Evolutionary conservation across 2,329 filamentous ascomycete genomes (phyloP).

Genomic region (Blastomyces parvus): DNA sequence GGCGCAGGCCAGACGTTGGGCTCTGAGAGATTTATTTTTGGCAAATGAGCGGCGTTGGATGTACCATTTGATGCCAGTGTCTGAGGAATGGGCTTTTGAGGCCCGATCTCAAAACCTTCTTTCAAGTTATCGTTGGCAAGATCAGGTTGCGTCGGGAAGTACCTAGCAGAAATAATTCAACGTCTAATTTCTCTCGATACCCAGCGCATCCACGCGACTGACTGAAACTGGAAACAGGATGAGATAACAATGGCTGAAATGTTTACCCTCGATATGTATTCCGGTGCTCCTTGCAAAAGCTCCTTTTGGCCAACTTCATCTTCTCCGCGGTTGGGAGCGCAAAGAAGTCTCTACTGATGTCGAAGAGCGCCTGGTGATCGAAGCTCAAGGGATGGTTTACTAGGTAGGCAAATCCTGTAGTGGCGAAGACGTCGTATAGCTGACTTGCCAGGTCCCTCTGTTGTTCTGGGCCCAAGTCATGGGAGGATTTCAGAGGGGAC

Average conservation of each 20-base stretch:
- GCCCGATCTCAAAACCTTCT: slow-evolving; percentile 41
- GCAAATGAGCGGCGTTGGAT: slow-evolving; percentile 8
- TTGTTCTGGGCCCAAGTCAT: slow-evolving; percentile 21
- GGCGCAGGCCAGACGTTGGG: slow-evolving; percentile 34
- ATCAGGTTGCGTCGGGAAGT: slow-evolving; percentile 37
- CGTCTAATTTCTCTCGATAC: neutral
- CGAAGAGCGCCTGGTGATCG: slow-evolving; percentile 36
- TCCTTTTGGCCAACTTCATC: slow-evolving; percentile 36
- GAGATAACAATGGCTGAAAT: neutral
- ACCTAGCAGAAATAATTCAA: slow-evolving; percentile 23
- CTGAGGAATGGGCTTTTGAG: slow-evolving; percentile 14
- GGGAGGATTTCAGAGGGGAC: slow-evolving; percentile 23
- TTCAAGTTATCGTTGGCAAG: slow-evolving; percentile 36
- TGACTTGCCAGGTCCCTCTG: slow-evolving; percentile 27
- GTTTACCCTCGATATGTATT: slow-evolving; percentile 39
- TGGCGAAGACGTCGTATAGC: slow-evolving; percentile 37
- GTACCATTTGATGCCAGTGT: neutral
- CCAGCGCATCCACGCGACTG: neutral
- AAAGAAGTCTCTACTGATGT: slow-evolving; percentile 34
- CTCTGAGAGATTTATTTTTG: slow-evolving; percentile 33
- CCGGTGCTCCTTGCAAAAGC: slow-evolving; percentile 30
- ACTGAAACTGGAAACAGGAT: neutral
- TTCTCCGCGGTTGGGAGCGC: slow-evolving; percentile 29
- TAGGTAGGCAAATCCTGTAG: slow-evolving; percentile 41
- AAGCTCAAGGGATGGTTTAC: slow-evolving; percentile 36